Evolutionary conservation across 257 asterid genomes (phyloP).

Genomic region (Schizonepeta tenuifolia): DNA sequence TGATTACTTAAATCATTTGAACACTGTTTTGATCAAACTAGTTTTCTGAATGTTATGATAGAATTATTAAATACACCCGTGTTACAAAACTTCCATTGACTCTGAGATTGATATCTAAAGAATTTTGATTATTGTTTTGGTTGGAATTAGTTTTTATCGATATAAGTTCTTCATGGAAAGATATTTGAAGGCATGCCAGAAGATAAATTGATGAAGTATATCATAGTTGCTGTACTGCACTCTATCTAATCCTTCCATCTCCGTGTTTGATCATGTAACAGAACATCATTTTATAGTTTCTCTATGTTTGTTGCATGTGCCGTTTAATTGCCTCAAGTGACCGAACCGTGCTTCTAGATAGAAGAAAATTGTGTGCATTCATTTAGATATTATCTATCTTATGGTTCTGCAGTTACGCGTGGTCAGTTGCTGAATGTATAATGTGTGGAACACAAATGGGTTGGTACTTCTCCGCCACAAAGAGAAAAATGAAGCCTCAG

Average conservation of each 20-base stretch:
- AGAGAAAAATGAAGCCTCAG: constrained; percentile 64
- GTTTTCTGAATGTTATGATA: not conserved
- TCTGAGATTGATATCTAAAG: not conserved
- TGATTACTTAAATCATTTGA: not conserved
- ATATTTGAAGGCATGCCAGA: constrained; percentile 7
- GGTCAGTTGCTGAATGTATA: constrained; percentile 86
- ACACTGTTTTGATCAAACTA: not conserved
- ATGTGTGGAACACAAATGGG: constrained; percentile 83
- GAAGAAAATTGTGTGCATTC: constrained; percentile 22
- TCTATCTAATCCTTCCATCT: not conserved
- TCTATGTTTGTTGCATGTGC: not conserved
- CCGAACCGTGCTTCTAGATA: not conserved
- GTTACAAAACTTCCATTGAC: not conserved
- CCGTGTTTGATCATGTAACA: not conserved
- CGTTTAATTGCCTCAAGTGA: constrained; percentile 7
- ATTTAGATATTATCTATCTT: constrained; percentile 5
- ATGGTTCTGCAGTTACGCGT: constrained; percentile 69
- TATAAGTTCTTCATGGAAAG: not conserved
- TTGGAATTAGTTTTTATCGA: not conserved
- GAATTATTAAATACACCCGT: no score
- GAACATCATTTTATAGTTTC: not conserved
- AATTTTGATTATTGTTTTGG: not conserved
- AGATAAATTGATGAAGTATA: not conserved
- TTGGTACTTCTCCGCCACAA: constrained; percentile 82
- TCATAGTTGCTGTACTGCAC: not conserved